These are phyloP conservation scores for Daldinia decipiens DNA, from an alignment of 495 filamentous ascomycete species.

Conservation along the genomic window DNA sequence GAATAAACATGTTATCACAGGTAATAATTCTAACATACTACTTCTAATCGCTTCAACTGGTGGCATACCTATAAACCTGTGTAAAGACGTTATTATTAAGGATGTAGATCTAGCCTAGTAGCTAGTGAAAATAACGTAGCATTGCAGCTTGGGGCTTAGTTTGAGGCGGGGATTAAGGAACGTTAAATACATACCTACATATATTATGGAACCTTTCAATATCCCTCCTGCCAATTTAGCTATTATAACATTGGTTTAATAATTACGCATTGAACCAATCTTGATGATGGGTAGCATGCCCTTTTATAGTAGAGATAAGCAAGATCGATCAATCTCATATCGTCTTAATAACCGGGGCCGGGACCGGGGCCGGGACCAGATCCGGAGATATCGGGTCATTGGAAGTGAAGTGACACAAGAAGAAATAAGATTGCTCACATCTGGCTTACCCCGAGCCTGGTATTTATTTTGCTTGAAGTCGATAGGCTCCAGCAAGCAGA, in stretches of 20 bases:
- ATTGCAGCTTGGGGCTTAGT: not conserved
- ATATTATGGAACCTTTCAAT: not conserved
- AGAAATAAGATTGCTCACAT: too few species aligned
- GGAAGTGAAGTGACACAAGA: not conserved
- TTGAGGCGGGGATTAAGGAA: not conserved
- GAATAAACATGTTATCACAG: too few species aligned
- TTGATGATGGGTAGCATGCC: not conserved
- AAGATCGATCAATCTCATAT: not conserved
- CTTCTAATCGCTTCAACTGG: too few species aligned
- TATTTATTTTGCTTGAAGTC: too few species aligned
- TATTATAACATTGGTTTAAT: not conserved
- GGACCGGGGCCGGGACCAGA: not conserved
- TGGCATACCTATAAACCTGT: too few species aligned
- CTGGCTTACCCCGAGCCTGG: too few species aligned
- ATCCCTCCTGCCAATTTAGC: not conserved
- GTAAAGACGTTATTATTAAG: not conserved
- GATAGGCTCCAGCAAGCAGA: too few species aligned
- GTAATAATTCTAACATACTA: too few species aligned
- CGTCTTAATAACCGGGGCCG: not conserved
- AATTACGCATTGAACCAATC: not conserved
- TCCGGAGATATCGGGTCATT: not conserved
- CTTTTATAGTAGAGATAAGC: not conserved
- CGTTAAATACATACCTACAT: not conserved
- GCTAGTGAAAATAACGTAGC: not conserved
- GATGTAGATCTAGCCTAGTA: not conserved